A percentile compares a stretch with the other conserved stretches of the same genome.
These are phyloP conservation scores for Plantago lanceolata DNA, from an alignment of 305 asterid genomes.

Conservation along the genomic window DNA sequence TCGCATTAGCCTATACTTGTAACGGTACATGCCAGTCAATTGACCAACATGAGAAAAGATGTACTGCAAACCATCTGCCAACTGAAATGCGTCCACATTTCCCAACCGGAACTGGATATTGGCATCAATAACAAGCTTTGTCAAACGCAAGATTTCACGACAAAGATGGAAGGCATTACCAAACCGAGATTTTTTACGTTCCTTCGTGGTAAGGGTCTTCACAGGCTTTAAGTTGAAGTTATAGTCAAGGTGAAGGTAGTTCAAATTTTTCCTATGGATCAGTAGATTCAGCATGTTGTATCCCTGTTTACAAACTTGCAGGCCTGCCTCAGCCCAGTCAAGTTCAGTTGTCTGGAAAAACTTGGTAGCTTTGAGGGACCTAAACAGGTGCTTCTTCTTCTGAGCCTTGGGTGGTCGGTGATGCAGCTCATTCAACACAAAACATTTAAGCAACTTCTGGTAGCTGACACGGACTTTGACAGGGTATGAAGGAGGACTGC, in stretches of 20 bases:
- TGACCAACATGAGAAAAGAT: slow-evolving; percentile 98
- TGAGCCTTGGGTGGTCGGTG: slow-evolving; percentile 99
- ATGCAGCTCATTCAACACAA: slow-evolving; percentile 96
- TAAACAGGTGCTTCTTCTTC: slow-evolving; percentile 91
- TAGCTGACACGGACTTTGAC: slow-evolving; percentile 99
- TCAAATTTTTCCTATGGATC: slow-evolving; percentile 93
- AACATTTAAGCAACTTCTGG: slow-evolving; percentile 93
- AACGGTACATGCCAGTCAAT: slow-evolving; percentile 97
- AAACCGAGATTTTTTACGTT: slow-evolving; percentile 90
- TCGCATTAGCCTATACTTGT: slow-evolving; percentile 97
- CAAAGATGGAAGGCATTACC: slow-evolving; percentile 99
- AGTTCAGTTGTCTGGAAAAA: slow-evolving; percentile 98
- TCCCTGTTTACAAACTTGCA: slow-evolving; percentile 99
- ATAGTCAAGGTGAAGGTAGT: slow-evolving; percentile 94
- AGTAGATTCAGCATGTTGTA: slow-evolving; percentile 94
- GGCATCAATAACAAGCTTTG: slow-evolving; percentile 98
- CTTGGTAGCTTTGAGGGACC: slow-evolving; percentile 95
- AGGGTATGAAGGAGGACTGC: slow-evolving; percentile 96
- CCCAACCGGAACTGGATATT: slow-evolving; percentile 99
- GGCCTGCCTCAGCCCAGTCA: slow-evolving; percentile 99
- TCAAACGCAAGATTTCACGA: slow-evolving; percentile 93
- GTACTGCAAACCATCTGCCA: slow-evolving; percentile 98
- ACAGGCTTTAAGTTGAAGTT: slow-evolving; percentile 98
- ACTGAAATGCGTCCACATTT: slow-evolving; percentile 95
- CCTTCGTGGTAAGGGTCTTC: slow-evolving; percentile 97